Evolutionary conservation across 176 grass and related monocot species (phyloP).

Genomic region (Metroxylon sagu): DNA sequence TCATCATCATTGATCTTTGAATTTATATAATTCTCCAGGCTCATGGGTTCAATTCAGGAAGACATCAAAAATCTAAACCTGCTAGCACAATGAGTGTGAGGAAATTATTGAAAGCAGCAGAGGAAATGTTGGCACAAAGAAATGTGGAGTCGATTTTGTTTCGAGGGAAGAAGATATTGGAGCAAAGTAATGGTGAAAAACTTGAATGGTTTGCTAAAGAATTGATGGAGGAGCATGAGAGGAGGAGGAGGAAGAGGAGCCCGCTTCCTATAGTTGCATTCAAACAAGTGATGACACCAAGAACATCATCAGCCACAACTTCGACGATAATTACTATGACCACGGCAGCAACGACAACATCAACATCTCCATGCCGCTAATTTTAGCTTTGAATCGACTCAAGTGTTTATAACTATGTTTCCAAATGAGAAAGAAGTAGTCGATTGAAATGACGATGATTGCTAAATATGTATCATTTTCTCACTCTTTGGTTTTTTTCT

Average conservation of each 20-base stretch:
- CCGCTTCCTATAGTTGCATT: constrained; percentile 27
- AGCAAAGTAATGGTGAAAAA: constrained; percentile 80
- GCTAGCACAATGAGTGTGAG: background rate
- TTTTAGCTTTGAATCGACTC: background rate
- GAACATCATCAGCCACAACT: constrained; percentile 19
- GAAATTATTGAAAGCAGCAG: constrained; percentile 13
- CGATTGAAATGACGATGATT: no score
- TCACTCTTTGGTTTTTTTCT: no score
- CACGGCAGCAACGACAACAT: background rate
- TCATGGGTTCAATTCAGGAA: background rate
- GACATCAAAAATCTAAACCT: background rate
- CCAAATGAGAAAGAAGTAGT: no score
- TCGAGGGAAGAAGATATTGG: constrained; percentile 52
- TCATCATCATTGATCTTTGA: background rate
- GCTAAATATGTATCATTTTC: no score
- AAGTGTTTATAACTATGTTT: no score
- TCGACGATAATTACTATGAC: constrained; percentile 7
- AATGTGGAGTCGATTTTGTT: constrained; percentile 80
- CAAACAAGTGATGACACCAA: constrained; percentile 26
- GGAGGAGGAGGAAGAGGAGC: constrained; percentile 42
- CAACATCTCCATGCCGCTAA: background rate
- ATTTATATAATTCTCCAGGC: background rate
- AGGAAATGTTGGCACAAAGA: constrained; percentile 69
- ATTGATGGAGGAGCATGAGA: constrained; percentile 61
- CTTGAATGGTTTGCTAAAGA: constrained; percentile 69